These are phyloP conservation scores for Neurospora intermedia DNA, from an alignment of 495 filamentous ascomycete species.

Conservation along the genomic window DNA sequence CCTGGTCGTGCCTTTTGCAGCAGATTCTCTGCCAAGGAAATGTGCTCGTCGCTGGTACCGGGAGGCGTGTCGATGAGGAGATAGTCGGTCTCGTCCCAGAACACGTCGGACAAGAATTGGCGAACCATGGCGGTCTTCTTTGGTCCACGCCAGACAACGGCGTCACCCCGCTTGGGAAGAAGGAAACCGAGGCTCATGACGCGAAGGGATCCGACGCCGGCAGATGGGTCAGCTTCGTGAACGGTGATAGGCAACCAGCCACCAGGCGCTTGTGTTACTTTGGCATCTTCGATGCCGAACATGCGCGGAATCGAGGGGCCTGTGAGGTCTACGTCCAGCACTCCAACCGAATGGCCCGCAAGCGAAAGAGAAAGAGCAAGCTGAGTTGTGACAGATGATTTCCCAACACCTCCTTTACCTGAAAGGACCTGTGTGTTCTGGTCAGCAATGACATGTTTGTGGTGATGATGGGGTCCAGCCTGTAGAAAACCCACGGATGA, in stretches of 20 bases:
- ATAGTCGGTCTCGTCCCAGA: slow-evolving; percentile 83
- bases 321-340: slow-evolving; percentile 93
- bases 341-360: slow-evolving; percentile 75
- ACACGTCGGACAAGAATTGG: slow-evolving; percentile 84
- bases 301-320: slow-evolving; percentile 93
- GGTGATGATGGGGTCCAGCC: slow-evolving; percentile 6
- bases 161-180: slow-evolving; percentile 69
- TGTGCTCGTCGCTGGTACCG: slow-evolving; percentile 95
- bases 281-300: slow-evolving; percentile 77
- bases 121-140: slow-evolving; percentile 99
- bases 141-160: slow-evolving; percentile 92
- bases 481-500: background rate
- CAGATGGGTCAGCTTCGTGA: slow-evolving; percentile 42
- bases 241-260: slow-evolving; percentile 87
- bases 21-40: slow-evolving; percentile 80
- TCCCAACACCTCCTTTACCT: slow-evolving; percentile 95
- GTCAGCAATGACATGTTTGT: background rate
- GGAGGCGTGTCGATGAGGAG: slow-evolving; percentile 93
- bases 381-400: slow-evolving; percentile 93
- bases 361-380: slow-evolving; percentile 83
- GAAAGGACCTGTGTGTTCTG: slow-evolving; percentile 59
- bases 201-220: slow-evolving; percentile 53
- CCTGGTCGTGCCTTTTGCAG: slow-evolving; percentile 50
- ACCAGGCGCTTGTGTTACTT: slow-evolving; percentile 77
- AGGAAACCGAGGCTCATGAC: slow-evolving; percentile 95